Evolutionary conservation across 352 stramenopile genomes (phyloP), one percentile per base, ranked within the genome.

Genomic region (Pythium sukuiense): DNA sequence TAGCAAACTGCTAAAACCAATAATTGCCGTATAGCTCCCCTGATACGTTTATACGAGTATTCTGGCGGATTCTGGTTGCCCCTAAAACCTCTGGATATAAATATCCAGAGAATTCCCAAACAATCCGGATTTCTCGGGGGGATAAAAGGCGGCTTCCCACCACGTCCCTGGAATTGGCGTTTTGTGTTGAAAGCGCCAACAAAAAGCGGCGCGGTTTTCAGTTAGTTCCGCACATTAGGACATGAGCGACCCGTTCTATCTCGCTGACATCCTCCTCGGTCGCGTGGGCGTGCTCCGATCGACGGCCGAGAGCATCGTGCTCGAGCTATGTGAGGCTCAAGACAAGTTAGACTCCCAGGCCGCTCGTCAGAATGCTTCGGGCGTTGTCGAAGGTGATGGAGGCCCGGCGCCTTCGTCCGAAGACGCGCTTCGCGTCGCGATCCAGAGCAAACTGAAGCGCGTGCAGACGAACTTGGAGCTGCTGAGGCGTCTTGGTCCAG

Each of bases 171-270:
- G 9, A 68, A 30, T 68, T 63, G 54, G 62, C 55, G 35, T 26
- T 69, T 69, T 69, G 61, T 55, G 54, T 61, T 69, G 62, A 62
- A 62, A 63, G 18, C 45, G 32, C 54, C 54, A 69, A 62, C 62
- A 43, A 41, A 57, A 57, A 46, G 26, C 29, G 37, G 24, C 13
- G 16, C 20, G 20, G 20, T 24, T 24, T 24, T 24, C 20, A 24
- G 27, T 61, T 61, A 52, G 53, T 43, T 39, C 20, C 50, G 32
- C 13, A 27, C 41, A 45, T 20, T 61, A 26, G 14, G 27, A 4
- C 48, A 95, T 95, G 87, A 92, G 87, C 72, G 87, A 95, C 62
- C 87, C 87, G 61, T 93, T 95, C 74, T 93, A 93, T 62, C 74
- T 95, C 33, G 87, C 87, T 8, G 87, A 95, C 64, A 95, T 95